These are phyloP conservation scores for Phytopythium cucurbitacearum DNA, from an alignment of 352 stramenopile genomes.

Conservation along the genomic window DNA sequence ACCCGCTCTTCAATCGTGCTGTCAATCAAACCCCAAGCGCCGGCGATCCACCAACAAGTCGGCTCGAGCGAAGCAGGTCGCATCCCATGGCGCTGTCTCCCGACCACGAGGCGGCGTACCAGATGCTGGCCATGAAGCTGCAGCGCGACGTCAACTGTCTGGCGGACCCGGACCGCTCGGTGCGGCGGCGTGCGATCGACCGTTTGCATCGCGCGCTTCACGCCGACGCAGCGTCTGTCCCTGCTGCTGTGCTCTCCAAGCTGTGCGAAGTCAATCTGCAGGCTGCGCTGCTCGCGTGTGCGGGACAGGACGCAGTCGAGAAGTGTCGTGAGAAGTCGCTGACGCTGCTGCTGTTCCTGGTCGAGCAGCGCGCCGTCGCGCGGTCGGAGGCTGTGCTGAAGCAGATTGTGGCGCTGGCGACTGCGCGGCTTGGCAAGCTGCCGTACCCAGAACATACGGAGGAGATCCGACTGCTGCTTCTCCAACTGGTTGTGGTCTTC, in stretches of 20 bases:
- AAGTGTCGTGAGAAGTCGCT: conserved; percentile 77
- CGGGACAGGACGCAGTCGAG: conserved; percentile 51
- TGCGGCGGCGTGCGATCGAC: conserved; percentile 68
- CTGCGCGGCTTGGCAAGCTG: conserved; percentile 61
- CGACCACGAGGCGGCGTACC: conserved; percentile 49
- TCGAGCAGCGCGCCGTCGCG: conserved; percentile 41
- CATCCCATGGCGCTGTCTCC: conserved; percentile 31
- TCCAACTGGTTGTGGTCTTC: conserved; percentile 52
- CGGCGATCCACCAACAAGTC: not conserved
- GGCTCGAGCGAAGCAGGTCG: not conserved
- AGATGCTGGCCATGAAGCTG: conserved; percentile 71
- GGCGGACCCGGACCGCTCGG: conserved; percentile 54
- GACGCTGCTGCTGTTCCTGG: conserved; percentile 50
- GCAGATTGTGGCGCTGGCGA: conserved; percentile 43
- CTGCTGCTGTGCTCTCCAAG: conserved; percentile 28
- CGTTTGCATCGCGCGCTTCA: conserved; percentile 57
- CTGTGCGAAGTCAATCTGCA: conserved; percentile 44
- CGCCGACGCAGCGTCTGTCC: conserved; percentile 34
- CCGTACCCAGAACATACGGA: conserved; percentile 78
- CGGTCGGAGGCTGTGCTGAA: conserved; percentile 31
- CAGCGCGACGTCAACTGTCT: conserved; percentile 84
- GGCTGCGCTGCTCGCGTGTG: conserved; percentile 42
- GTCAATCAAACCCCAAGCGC: not conserved
- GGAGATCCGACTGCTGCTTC: conserved; percentile 70
- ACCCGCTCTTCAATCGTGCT: no score